Conservation (phyloP, 176 grass and related monocot genomes). For the Eragrostis nindensis region DNA sequence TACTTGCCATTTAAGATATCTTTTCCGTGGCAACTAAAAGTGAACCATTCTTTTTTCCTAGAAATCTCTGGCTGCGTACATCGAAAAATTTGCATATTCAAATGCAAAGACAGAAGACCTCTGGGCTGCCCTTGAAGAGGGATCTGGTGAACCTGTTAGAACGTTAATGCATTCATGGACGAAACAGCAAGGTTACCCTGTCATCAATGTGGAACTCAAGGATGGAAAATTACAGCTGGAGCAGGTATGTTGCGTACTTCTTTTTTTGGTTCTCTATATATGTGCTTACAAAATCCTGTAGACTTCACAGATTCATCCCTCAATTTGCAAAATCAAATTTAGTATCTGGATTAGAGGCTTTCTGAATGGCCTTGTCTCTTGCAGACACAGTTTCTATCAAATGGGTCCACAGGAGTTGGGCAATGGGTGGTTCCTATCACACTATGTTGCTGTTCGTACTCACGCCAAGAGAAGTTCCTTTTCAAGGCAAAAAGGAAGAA, state of each 20-base stretch:
- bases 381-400: conserved; percentile 89
- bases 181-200: conserved; percentile 96
- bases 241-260: conserved; percentile 54
- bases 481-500: conserved; percentile 61
- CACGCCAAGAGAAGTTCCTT: conserved; percentile 75
- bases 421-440: conserved; percentile 95
- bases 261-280: not conserved
- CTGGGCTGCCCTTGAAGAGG: conserved; percentile 94
- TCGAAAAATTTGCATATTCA: conserved; percentile 84
- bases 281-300: not conserved
- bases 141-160: conserved; percentile 83
- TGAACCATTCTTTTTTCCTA: conserved; percentile 46
- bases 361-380: conserved; percentile 43
- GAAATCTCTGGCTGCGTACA: conserved; percentile 87
- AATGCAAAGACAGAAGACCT: conserved; percentile 98
- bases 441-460: conserved; percentile 77
- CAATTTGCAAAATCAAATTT: conserved; percentile 11
- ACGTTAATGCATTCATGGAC: conserved; percentile 96
- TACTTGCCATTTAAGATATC: not conserved
- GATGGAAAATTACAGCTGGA: conserved; percentile 72
- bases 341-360: conserved; percentile 1
- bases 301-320: conserved; percentile 12
- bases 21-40: conserved; percentile 17
- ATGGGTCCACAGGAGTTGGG: conserved; percentile 62
- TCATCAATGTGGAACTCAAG: conserved; percentile 64